Conservation (phyloP, 1,139 yeast species). For the Arxiozyma heterogenica region DNA sequence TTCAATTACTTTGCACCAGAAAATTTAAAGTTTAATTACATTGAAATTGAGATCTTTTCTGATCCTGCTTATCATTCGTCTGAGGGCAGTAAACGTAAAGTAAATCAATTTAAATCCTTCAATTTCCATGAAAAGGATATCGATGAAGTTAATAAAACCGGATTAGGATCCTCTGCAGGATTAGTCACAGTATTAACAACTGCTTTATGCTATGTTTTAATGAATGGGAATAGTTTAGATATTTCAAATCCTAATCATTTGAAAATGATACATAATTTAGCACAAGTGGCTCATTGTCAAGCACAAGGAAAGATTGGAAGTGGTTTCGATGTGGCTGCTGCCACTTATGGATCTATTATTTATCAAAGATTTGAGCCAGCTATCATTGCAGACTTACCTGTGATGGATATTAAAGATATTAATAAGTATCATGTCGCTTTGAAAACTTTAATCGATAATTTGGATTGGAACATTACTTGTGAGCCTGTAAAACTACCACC, state of each 20-base stretch:
- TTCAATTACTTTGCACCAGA: slow-evolving; percentile 42
- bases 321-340: slow-evolving; percentile 95
- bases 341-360: slow-evolving; percentile 80
- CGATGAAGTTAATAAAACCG: slow-evolving; percentile 78
- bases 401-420: slow-evolving; percentile 9
- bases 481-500: slow-evolving; percentile 56
- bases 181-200: slow-evolving; percentile 74
- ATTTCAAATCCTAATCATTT: slow-evolving; percentile 19
- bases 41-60: slow-evolving; percentile 59
- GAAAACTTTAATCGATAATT: slow-evolving; percentile 34
- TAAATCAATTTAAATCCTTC: slow-evolving; percentile 39
- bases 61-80: slow-evolving; percentile 90
- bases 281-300: slow-evolving; percentile 84
- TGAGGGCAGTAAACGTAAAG: slow-evolving; percentile 34
- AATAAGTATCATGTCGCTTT: slow-evolving; percentile 29
- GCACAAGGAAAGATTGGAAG: slow-evolving; percentile 96
- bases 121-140: slow-evolving; percentile 53
- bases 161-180: slow-evolving; percentile 94
- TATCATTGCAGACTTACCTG: slow-evolving; percentile 38
- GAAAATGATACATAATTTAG: slow-evolving; percentile 57
- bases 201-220: slow-evolving; percentile 48
- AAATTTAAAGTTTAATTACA: slow-evolving; percentile 19
- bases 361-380: slow-evolving; percentile 64
- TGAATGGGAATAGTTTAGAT: slow-evolving; percentile 27
- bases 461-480: slow-evolving; percentile 51